Evolutionary conservation across 805 yeast species (phyloP).

Genomic region (Candida gorgasii): DNA sequence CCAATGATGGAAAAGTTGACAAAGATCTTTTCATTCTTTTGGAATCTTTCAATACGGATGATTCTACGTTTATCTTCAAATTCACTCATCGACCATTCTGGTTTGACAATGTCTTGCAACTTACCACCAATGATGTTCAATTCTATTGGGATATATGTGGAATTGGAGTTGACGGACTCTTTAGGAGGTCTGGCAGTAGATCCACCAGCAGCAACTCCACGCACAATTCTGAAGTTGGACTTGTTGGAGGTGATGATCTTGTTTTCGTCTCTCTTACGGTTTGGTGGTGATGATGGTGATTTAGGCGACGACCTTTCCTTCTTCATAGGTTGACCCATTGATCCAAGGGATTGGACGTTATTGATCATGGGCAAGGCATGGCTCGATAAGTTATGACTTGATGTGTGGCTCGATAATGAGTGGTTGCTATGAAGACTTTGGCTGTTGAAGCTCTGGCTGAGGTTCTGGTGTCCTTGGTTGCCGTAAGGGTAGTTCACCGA

Average conservation of each 20-base stretch:
- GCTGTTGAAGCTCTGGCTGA: background rate
- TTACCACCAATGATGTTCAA: conserved; percentile 46
- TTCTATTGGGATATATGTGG: conserved; percentile 46
- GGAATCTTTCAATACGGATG: conserved; percentile 56
- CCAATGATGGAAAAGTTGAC: conserved; percentile 55
- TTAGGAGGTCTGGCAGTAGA: conserved; percentile 57
- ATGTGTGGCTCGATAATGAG: background rate
- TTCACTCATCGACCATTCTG: conserved; percentile 51
- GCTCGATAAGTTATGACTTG: background rate
- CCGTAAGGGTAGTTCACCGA: background rate
- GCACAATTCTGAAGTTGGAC: conserved; percentile 42
- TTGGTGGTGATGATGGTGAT: conserved; percentile 5
- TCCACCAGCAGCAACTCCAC: conserved; percentile 64
- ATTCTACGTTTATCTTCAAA: conserved; percentile 54
- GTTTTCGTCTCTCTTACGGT: conserved; percentile 13
- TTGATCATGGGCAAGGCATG: background rate
- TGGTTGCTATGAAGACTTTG: conserved; percentile 3
- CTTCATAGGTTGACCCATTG: conserved; percentile 2
- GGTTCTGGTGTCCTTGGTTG: conserved; percentile 1
- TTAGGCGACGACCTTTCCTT: conserved; percentile 6
- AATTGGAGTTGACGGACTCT: conserved; percentile 26
- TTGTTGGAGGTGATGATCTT: conserved; percentile 16
- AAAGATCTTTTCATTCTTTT: conserved; percentile 45
- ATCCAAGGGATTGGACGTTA: conserved; percentile 1
- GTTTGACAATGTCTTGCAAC: conserved; percentile 50